A percentile compares a stretch with the other conserved stretches of the same genome.
phyloP scores from a whole-genome alignment of 495 filamentous ascomycete species.

The Penicillium riverlandense region DNA sequence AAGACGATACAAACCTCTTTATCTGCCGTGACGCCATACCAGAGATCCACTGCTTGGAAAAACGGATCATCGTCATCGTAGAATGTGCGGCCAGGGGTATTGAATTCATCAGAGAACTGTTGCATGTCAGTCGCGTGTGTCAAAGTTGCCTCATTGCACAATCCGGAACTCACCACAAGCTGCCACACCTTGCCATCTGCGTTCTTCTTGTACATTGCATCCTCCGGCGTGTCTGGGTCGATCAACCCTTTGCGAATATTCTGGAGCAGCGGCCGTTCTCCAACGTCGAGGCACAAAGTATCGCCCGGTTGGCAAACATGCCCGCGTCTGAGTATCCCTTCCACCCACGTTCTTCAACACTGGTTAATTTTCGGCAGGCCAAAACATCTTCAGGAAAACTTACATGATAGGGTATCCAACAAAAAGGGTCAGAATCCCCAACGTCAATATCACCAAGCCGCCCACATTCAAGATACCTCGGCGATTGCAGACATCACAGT shows the following conservation, averaged over 20 bases:
- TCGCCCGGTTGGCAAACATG: conserved; percentile 29
- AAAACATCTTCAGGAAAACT: conserved; percentile 11
- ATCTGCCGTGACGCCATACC: conserved; percentile 75
- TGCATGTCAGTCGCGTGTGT: conserved; percentile 1
- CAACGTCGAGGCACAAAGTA: conserved; percentile 53
- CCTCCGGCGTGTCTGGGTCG: conserved; percentile 64
- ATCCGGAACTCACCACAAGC: conserved; percentile 47
- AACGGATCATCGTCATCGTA: conserved; percentile 69
- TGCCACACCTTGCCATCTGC: conserved; percentile 55
- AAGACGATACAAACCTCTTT: conserved; percentile 44
- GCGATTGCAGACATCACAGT: conserved; percentile 62
- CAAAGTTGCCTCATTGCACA: not conserved
- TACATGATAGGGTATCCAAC: conserved; percentile 72
- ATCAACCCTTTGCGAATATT: conserved; percentile 57
- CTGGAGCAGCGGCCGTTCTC: conserved; percentile 47
- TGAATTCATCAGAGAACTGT: conserved; percentile 77
- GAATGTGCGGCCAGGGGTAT: conserved; percentile 61
- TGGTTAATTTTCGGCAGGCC: conserved; percentile 4
- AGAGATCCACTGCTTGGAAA: conserved; percentile 64
- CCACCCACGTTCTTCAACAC: conserved; percentile 50
- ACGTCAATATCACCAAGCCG: conserved; percentile 51
- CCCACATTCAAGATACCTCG: conserved; percentile 63
- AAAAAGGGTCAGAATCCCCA: conserved; percentile 61
- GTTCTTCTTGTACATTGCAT: conserved; percentile 48
- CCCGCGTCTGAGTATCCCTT: conserved; percentile 18